These are phyloP conservation scores for Spergularia bocconei DNA, from an alignment of 148 eudicot genomes.

Conservation along the genomic window DNA sequence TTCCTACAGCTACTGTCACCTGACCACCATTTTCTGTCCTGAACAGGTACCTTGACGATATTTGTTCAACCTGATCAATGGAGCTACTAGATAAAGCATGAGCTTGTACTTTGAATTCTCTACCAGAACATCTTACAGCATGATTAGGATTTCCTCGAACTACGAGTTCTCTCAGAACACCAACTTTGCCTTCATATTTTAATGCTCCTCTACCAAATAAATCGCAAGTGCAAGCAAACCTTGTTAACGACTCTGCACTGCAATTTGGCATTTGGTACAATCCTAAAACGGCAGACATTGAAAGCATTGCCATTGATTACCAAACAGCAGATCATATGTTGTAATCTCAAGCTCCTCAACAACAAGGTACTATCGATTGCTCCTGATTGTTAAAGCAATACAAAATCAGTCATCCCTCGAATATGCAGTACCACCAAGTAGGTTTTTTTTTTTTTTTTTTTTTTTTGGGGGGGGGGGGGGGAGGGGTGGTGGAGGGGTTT, in stretches of 20 bases:
- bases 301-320: constrained; percentile 43
- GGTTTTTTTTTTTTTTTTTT: no score
- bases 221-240: constrained; percentile 21
- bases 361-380: constrained; percentile 1
- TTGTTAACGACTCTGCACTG: constrained; percentile 28
- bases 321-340: constrained; percentile 1
- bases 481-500: no score
- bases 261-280: constrained; percentile 26
- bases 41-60: constrained; percentile 45
- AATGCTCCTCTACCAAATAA: constrained; percentile 25
- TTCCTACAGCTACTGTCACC: constrained; percentile 61
- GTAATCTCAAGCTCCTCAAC: constrained; percentile 15
- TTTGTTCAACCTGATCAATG: constrained; percentile 39
- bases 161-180: constrained; percentile 21
- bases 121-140: constrained; percentile 21
- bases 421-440: no score
- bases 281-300: constrained; percentile 34
- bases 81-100: constrained; percentile 38
- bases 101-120: constrained; percentile 28
- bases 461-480: no score
- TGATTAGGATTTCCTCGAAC: constrained; percentile 18
- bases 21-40: constrained; percentile 63
- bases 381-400: constrained; percentile 13
- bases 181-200: constrained; percentile 28
- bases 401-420: no score